Conservation (phyloP, 192 early-diverging fungal genomes). For the Haplosporangium gracile region DNA sequence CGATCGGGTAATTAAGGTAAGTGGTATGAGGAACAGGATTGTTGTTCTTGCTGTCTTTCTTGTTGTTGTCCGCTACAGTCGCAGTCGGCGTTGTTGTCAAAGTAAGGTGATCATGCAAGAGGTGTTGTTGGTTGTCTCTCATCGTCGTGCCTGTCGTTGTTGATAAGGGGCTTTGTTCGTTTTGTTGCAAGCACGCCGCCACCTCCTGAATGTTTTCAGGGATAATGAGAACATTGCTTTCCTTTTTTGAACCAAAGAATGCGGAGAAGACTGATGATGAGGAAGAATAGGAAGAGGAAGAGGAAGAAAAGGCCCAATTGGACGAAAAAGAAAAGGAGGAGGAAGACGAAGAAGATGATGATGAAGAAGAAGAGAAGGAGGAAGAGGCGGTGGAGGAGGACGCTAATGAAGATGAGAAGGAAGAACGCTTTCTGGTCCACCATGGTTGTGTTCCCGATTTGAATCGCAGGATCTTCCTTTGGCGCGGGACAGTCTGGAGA, state of each 20-base stretch:
- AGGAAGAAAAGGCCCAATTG: not conserved
- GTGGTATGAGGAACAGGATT: not conserved
- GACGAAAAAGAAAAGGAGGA: not conserved
- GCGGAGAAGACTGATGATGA: not conserved
- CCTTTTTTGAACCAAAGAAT: constrained; percentile 39
- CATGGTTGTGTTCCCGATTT: constrained; percentile 27
- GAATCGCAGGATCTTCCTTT: not conserved
- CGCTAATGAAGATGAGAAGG: not conserved
- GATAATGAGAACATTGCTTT: constrained; percentile 34
- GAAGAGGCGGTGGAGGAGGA: not conserved
- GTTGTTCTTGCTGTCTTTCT: not conserved
- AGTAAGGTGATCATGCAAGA: not conserved
- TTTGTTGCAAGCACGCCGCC: not conserved
- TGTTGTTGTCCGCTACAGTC: constrained; percentile 3
- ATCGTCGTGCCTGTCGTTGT: not conserved
- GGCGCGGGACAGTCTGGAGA: not conserved
- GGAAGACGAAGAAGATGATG: constrained; percentile 6
- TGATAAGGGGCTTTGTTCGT: not conserved
- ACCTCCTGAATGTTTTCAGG: constrained; percentile 21
- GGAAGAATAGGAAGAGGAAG: not conserved
- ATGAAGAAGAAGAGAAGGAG: not conserved
- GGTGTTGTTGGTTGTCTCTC: not conserved
- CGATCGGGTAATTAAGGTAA: not conserved
- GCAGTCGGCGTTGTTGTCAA: not conserved
- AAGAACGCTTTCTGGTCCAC: constrained; percentile 21